Percentiles rank a stretch among this genome's conserved stretches.
phyloP scores from a whole-genome alignment of 345 rosid species.

The Rhodamnia argentea region DNA sequence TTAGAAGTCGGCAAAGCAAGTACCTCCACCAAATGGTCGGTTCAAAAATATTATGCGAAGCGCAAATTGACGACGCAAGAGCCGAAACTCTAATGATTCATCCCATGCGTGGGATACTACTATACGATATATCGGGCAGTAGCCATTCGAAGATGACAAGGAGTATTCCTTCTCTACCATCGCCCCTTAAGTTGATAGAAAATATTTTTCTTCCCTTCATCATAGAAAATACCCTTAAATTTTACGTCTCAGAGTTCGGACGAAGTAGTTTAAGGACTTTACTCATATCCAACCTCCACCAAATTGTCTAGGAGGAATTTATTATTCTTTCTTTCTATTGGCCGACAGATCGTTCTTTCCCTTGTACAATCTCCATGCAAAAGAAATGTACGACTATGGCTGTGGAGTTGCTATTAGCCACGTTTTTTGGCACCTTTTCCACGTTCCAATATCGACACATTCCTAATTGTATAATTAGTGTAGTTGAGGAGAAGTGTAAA shows the following conservation, averaged over 20 bases:
- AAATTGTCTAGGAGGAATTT: neutral
- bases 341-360: neutral
- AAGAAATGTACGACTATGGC: neutral
- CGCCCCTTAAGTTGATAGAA: too few relatives aligned
- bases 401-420: neutral
- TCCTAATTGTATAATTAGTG: neutral
- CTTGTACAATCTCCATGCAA: neutral
- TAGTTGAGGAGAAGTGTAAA: neutral
- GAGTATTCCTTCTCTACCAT: too few relatives aligned
- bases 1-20: neutral
- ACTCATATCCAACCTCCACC: neutral
- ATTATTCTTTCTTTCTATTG: neutral
- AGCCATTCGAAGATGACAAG: too few relatives aligned
- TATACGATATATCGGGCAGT: too few relatives aligned
- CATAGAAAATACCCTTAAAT: too few relatives aligned
- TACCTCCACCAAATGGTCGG: neutral
- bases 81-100: too few relatives aligned
- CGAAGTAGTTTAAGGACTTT: too few relatives aligned
- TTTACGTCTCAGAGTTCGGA: too few relatives aligned
- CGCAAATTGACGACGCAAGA: too few relatives aligned
- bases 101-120: too few relatives aligned
- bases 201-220: too few relatives aligned
- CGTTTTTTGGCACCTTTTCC: neutral
- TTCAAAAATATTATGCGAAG: too few relatives aligned
- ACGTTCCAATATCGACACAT: neutral